phyloP scores from a whole-genome alignment of 805 yeast species.

The Myxozyma kluyveri region DNA sequence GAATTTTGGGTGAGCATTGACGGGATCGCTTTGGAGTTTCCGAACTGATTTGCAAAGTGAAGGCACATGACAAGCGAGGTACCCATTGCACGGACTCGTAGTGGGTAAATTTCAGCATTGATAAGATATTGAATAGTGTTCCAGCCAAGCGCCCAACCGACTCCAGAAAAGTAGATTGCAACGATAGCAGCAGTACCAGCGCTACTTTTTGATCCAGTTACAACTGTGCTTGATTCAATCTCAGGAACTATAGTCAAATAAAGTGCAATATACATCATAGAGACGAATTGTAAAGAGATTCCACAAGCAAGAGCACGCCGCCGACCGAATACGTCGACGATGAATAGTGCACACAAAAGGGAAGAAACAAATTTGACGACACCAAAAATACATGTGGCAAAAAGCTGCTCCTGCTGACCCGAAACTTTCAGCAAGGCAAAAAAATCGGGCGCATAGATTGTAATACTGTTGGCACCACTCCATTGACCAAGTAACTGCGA shows the following conservation, averaged over 20 bases:
- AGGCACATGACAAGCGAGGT: conserved; percentile 53
- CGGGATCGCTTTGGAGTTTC: conserved; percentile 56
- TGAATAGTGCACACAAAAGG: conserved; percentile 50
- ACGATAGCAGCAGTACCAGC: conserved; percentile 53
- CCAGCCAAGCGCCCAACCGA: conserved; percentile 61
- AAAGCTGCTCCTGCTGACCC: conserved; percentile 41
- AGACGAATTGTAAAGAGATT: conserved; percentile 44
- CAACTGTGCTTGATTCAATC: conserved; percentile 15
- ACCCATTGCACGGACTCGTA: conserved; percentile 50
- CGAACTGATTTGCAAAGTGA: conserved; percentile 58
- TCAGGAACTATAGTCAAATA: conserved; percentile 41
- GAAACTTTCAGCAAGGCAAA: conserved; percentile 49
- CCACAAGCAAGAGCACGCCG: conserved; percentile 52
- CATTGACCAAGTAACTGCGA: conserved; percentile 55
- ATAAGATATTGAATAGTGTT: conserved; percentile 55
- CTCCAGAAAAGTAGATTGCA: conserved; percentile 49
- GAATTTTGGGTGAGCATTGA: conserved; percentile 46
- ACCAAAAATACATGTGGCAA: conserved; percentile 54
- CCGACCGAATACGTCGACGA: conserved; percentile 55
- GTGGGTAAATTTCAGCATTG: conserved; percentile 56
- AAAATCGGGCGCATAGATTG: conserved; percentile 56
- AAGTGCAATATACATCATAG: conserved; percentile 48
- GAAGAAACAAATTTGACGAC: conserved; percentile 53
- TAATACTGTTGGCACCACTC: conserved; percentile 58
- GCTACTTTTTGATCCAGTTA: conserved; percentile 38